Base-by-base conservation (phyloP, 768 basidiomycete species). In the Auricularia heimuer region DNA sequence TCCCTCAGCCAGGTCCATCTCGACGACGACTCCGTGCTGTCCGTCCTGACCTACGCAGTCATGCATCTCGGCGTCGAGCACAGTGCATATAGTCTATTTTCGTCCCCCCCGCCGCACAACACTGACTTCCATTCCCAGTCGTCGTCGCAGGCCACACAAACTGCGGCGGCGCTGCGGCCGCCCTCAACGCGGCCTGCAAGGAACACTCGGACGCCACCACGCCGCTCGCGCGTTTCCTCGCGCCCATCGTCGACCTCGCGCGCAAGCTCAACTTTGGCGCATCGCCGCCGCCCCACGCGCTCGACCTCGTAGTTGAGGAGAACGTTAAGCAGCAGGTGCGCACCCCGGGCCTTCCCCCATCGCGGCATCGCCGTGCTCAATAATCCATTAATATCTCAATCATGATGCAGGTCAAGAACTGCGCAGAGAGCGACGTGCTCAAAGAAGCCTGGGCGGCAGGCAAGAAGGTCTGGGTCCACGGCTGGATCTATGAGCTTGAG, bases 91-190 rank as follows among this genome's bases (percentile, higher is more conserved):
- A 71, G 73, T 36, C 56, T 35, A 60, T 60, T 34, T 60, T 35
- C 18, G 29, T 29, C 2, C 29, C 29, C 29, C 29, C 29, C 29
- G 29, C 10, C 24, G 24, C 51, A 4, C 33, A 16, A 42, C 47
- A 47, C 36, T n/a, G 3, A 37, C 12, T 29, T 54, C 42, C 35
- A 7, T 33, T 14, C 21, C n/a, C 70, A 92, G 90, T 95, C 66
- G 78, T 92, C 67, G 77, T 95, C 69, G 89, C 88, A 33, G 93
- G 93, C 18, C 93, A 96, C 73, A 85, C 87, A 11, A 78, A 84
- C 64, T 96, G 93, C 72, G 93, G 91, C 64, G 93, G 93, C 62
- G 88, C 83, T 3, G 73, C 76, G 0, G 85, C 87, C 63, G 76
- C 74, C 67, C 67, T 72, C 65, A 36, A 64, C 66, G 62, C 67